Evolutionary conservation across 345 rosid genomes (phyloP), one percentile per base, ranked within the genome.

Genomic region (Gossypium rotundifolium): DNA sequence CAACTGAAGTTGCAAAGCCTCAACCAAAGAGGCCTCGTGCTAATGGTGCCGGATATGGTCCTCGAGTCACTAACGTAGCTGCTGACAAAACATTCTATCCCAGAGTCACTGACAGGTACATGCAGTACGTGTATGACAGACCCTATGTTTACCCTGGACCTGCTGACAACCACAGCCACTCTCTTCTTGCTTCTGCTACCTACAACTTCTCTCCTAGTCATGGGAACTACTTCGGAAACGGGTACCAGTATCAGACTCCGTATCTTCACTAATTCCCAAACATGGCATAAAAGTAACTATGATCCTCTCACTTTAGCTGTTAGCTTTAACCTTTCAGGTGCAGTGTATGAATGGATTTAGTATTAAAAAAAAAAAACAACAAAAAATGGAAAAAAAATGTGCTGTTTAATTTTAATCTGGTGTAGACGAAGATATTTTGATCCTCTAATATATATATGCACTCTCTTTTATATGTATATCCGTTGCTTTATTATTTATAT

Each of bases 11-110:
- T 53, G 84, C 92, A 23, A 95, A 91, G 83, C 99, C 99, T 71
- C 98, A 87, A 73, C 88, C 97, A 66, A 95, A 93, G 86, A 89
- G 99, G 75, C 97, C 97, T 65, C 92, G 96, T 67, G 93, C 93
- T n/a, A 85, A 73, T 67, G 87, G 86, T 48, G 87, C 72, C 7
- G 93, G 94, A 77, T 89, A 79, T 73, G 90, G 82, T 22, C 90
- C 91, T 10, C 93, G 92, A 18, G 85, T 86, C 44, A 70, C 83
- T 68, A 84, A 76, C 25, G 11, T 75, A 70, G 77, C 84, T 75
- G 80, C 85, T 63, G 89, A 81, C 60, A 89, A 84, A 76, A 58
- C 79, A 16, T 87, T 88, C 84, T 93, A 89, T 75, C 86, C 91
- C 4, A 86, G 94, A 83, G 91, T 86, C 25, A 44, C 84, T 0